A percentile compares a stretch with the other conserved stretches of the same genome.
Evolutionary conservation across 257 asterid species (phyloP).

Genomic region (Solanum microdontum): DNA sequence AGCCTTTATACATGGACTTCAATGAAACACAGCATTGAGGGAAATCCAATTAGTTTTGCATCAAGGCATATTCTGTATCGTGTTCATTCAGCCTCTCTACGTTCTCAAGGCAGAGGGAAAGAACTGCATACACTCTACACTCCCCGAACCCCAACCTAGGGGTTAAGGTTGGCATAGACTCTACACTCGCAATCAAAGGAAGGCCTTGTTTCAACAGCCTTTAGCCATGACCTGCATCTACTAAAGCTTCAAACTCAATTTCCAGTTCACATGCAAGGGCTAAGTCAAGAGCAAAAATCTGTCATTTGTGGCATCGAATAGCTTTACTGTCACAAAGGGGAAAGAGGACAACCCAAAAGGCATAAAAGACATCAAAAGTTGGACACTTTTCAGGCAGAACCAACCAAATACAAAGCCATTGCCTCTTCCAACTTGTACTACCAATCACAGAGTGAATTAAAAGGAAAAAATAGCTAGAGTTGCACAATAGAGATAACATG

Average conservation of each 20-base stretch:
- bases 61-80: neutral
- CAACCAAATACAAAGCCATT: neutral
- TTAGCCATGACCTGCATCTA: neutral
- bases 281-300: neutral
- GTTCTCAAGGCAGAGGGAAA: too few species aligned
- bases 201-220: neutral
- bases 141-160: neutral
- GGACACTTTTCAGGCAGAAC: neutral
- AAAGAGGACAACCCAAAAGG: neutral
- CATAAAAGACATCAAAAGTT: neutral
- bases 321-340: too few species aligned
- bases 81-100: neutral
- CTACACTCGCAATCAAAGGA: too few species aligned
- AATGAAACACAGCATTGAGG: neutral
- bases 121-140: neutral
- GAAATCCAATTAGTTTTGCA: neutral
- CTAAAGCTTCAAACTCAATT: neutral
- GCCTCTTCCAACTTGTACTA: too few species aligned
- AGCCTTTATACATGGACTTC: neutral
- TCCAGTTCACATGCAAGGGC: neutral
- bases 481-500: neutral
- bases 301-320: neutral
- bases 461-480: too few species aligned
- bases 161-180: neutral
- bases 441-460: too few species aligned